Conservation (phyloP, 1,139 yeast genomes). For the Meyerozyma sp. region DNA sequence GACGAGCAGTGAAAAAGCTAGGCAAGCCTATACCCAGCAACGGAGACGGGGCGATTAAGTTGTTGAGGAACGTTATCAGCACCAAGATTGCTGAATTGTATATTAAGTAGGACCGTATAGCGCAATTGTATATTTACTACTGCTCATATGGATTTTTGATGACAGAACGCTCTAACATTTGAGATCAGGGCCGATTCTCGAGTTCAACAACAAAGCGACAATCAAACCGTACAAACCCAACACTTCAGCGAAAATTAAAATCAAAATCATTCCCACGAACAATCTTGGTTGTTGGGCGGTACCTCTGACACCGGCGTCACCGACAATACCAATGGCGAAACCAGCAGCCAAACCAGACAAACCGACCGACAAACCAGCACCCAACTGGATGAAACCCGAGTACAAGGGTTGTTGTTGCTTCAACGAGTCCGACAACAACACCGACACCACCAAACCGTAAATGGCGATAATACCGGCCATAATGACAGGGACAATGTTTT, state of each 20-base stretch:
- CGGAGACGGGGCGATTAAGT: conserved; percentile 19
- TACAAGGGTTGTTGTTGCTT: conserved; percentile 89
- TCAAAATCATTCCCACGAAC: conserved; percentile 95
- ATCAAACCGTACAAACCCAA: conserved; percentile 96
- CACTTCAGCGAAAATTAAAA: conserved; percentile 97
- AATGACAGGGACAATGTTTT: conserved; percentile 90
- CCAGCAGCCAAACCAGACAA: conserved; percentile 97
- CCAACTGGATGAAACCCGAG: conserved; percentile 97
- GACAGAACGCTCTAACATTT: conserved; percentile 47
- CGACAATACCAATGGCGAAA: conserved; percentile 96
- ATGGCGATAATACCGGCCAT: conserved; percentile 99
- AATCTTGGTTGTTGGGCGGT: conserved; percentile 94
- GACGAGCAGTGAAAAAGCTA: conserved; percentile 16
- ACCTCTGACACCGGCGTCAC: conserved; percentile 98
- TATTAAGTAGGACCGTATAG: conserved; percentile 10
- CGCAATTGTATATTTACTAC: background rate
- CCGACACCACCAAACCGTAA: conserved; percentile 96
- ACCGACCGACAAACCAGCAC: conserved; percentile 98
- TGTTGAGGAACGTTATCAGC: conserved; percentile 28
- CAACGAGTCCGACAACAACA: conserved; percentile 85
- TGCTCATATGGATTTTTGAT: conserved; percentile 4
- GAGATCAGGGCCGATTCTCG: conserved; percentile 93
- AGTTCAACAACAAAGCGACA: conserved; percentile 94
- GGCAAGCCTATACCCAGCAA: conserved; percentile 18
- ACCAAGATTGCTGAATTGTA: conserved; percentile 37